Evolutionary conservation across 371 early-diverging fungal genomes (phyloP), one percentile per base, ranked within the genome.

Genomic region (Actinomortierella wolfii): DNA sequence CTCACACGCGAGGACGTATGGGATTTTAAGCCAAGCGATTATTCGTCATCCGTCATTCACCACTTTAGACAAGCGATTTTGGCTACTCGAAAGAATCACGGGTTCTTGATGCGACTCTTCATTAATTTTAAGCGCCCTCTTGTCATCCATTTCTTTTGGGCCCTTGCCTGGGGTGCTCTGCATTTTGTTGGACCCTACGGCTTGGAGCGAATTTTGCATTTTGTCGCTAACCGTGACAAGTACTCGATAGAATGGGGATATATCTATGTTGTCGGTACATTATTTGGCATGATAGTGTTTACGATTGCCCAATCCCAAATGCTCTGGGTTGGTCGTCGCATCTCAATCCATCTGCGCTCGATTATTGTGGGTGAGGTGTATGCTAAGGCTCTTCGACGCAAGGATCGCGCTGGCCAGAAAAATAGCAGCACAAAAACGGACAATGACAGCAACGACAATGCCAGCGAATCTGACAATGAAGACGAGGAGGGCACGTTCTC

Each of bases 1-100:
- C 76, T 92, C 17, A 84, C 79, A 52, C 73, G 80, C 2, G 80
- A 75, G 3, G 87, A 92, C 44, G 60, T 95, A 17, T 93, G 92
- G 88, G 85, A 88, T 14, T 77, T 95, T 46, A 64, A 63, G 47
- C 81, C 81, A 11, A 68, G 63, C 44, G 86, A 88, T 56, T 78
- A 58, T 8, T 67, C 70, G 2, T 68, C 60, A 56, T 75, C 28
- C 67, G 83, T 73, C 13, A 73, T 73, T 39, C 73, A 73, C 20
- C 73, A 73, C 45, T 73, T 73, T 59, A 66, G 73, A 21, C 73
- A 73, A 26, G 65, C 73, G 3, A 73, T 73, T 34, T 61, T 73
- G 34, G 73, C 73, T 6, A 66, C 73, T 18, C 58, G 73, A 18
- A 73, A 62, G 57, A 73, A 73, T 39, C 51, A 73, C 24, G 57